Percentiles rank a stretch among this genome's conserved stretches.
Evolutionary conservation across 352 stramenopile species (phyloP).

Genomic region (Pythium pyrilobum): DNA sequence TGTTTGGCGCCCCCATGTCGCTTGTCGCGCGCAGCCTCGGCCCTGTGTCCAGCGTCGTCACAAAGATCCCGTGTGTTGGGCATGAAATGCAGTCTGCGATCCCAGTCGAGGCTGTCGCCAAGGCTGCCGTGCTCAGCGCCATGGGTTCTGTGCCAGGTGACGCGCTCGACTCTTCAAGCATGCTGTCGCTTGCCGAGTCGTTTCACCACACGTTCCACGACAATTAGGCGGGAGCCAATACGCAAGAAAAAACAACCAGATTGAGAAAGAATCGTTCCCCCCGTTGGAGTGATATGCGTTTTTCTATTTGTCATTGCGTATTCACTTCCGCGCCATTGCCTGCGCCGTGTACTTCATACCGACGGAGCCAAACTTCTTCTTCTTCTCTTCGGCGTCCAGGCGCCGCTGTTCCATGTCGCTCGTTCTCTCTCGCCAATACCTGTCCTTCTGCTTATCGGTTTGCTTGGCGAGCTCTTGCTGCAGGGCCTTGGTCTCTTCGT

Average conservation of each 20-base stretch:
- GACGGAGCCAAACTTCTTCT: conserved; percentile 62
- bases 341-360: conserved; percentile 70
- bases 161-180: conserved; percentile 64
- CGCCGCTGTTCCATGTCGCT: conserved; percentile 53
- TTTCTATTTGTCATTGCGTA: too few species aligned
- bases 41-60: conserved; percentile 45
- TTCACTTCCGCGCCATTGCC: conserved; percentile 26
- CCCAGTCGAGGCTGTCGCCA: conserved; percentile 62
- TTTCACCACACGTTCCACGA: conserved; percentile 64
- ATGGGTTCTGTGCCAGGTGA: conserved; percentile 56
- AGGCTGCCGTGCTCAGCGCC: conserved; percentile 77
- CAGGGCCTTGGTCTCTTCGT: conserved; percentile 33
- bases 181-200: conserved; percentile 68
- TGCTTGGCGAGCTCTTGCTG: conserved; percentile 51
- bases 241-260: background rate
- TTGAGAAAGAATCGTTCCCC: too few species aligned
- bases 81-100: conserved; percentile 63
- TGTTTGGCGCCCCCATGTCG: conserved; percentile 64
- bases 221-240: background rate
- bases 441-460: conserved; percentile 56
- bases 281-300: too few species aligned
- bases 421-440: conserved; percentile 71
- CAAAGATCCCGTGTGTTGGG: conserved; percentile 58
- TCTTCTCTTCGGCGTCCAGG: conserved; percentile 61
- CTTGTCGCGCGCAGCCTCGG: conserved; percentile 55